Evolutionary conservation across 2,329 filamentous ascomycete genomes (phyloP).

Genomic region (Macrophomina phaseolina): DNA sequence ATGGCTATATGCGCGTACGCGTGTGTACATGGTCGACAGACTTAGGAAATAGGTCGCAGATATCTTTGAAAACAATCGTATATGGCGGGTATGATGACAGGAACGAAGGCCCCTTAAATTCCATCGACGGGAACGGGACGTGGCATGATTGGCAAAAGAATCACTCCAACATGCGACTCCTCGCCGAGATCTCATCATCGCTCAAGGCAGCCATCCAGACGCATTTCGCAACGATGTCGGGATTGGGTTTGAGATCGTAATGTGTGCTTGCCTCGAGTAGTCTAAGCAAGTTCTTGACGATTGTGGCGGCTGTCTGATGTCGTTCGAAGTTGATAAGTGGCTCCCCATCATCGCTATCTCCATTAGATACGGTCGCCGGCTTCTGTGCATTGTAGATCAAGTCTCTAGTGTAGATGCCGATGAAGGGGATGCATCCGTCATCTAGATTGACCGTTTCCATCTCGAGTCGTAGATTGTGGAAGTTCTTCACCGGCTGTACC

Average conservation of each 20-base stretch:
- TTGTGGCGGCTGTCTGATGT: conserved; percentile 74
- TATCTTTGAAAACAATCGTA: not conserved
- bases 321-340: conserved; percentile 84
- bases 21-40: conserved; percentile 7
- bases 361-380: conserved; percentile 55
- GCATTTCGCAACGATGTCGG: conserved; percentile 78
- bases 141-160: not conserved
- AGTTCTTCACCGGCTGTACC: conserved; percentile 79
- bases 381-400: conserved; percentile 81
- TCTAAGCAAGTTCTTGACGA: conserved; percentile 79
- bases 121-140: not conserved
- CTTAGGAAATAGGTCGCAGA: conserved; percentile 20
- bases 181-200: conserved; percentile 70
- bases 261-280: conserved; percentile 79
- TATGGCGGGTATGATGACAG: not conserved
- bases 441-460: conserved; percentile 74
- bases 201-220: conserved; percentile 82
- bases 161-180: conserved; percentile 29
- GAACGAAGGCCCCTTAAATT: not conserved
- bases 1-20: not conserved
- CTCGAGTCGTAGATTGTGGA: conserved; percentile 75
- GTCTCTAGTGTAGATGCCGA: conserved; percentile 81
- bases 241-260: conserved; percentile 75
- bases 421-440: conserved; percentile 80
- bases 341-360: conserved; percentile 63